phyloP scores from a whole-genome alignment of 1,139 yeast genomes.

The Trichomonascaceae sp. region DNA sequence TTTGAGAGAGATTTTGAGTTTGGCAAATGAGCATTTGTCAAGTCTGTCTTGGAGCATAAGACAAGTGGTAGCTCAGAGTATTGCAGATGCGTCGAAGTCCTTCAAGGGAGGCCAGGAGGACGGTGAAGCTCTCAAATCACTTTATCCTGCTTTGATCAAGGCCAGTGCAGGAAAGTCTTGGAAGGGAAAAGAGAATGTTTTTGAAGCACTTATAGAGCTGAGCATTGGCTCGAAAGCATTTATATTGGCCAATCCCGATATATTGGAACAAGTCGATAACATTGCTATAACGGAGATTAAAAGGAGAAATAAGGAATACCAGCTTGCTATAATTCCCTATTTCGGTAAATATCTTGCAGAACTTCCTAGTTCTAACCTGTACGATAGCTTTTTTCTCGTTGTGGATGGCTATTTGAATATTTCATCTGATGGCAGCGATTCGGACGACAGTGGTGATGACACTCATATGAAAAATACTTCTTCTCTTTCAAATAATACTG shows the following conservation, averaged over 20 bases:
- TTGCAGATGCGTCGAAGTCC: conserved; percentile 53
- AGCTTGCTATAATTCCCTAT: conserved; percentile 32
- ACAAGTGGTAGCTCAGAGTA: conserved; percentile 63
- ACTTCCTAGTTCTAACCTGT: conserved; percentile 32
- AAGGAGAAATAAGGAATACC: conserved; percentile 63
- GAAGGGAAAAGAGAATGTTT: conserved; percentile 76
- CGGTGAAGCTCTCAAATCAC: conserved; percentile 30
- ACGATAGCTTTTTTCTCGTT: conserved; percentile 30
- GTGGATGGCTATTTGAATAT: conserved; percentile 25
- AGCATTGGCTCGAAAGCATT: conserved; percentile 41
- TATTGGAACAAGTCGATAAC: conserved; percentile 37
- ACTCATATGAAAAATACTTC: conserved; percentile 14
- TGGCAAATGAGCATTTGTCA: conserved; percentile 44
- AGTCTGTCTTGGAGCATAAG: conserved; percentile 59
- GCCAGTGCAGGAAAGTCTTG: conserved; percentile 78
- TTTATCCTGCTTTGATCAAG: conserved; percentile 52
- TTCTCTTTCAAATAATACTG: conserved; percentile 17
- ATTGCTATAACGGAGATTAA: conserved; percentile 56
- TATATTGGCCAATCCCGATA: conserved; percentile 19
- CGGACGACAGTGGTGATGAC: conserved; percentile 24
- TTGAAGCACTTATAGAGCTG: conserved; percentile 63
- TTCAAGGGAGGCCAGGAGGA: conserved; percentile 15
- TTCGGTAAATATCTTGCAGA: conserved; percentile 24
- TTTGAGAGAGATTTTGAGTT: conserved; percentile 57
- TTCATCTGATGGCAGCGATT: conserved; percentile 24